phyloP scores from a whole-genome alignment of 2,329 filamentous ascomycete species.

The Aspergillus pseudotamarii region DNA sequence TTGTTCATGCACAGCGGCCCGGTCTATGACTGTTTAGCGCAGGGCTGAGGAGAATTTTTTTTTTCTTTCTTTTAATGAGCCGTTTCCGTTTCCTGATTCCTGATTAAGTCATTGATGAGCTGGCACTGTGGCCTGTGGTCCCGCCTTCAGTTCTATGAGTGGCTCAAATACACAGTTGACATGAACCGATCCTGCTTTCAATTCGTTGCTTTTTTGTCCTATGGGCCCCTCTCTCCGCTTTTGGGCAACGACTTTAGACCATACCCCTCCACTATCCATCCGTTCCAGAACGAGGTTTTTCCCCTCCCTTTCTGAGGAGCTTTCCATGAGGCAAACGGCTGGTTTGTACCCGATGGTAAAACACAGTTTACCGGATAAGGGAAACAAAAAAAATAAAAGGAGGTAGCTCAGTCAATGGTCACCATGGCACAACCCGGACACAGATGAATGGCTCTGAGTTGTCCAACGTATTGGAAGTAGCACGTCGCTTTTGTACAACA shows the following conservation, averaged over 20 bases:
- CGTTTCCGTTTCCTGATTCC: slow-evolving; percentile 12
- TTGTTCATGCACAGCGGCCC: slow-evolving; percentile 35
- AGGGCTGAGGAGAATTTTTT: slow-evolving; percentile 18
- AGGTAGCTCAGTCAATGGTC: neutral
- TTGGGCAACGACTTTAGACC: slow-evolving; percentile 27
- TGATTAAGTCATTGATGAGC: slow-evolving; percentile 32
- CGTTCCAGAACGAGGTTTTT: slow-evolving; percentile 20
- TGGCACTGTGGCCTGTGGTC: slow-evolving; percentile 29
- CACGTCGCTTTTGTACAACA: slow-evolving; percentile 27
- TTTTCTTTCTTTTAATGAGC: neutral
- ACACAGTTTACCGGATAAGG: slow-evolving; percentile 14
- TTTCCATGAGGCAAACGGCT: slow-evolving; percentile 23
- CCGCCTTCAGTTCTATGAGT: slow-evolving; percentile 25
- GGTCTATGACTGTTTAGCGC: slow-evolving; percentile 23
- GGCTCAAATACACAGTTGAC: slow-evolving; percentile 18
- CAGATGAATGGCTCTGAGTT: slow-evolving; percentile 1
- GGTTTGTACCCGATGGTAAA: slow-evolving; percentile 26
- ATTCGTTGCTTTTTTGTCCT: slow-evolving; percentile 24
- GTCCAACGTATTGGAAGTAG: slow-evolving; percentile 6
- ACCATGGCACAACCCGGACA: neutral
- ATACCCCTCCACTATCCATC: slow-evolving; percentile 19
- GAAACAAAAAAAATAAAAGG: neutral
- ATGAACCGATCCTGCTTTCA: slow-evolving; percentile 22
- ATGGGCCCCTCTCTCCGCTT: slow-evolving; percentile 32
- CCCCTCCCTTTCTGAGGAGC: slow-evolving; percentile 15